These are phyloP conservation scores for Coniferiporia sulphurascens DNA, from an alignment of 1,284 basidiomycete species.

Conservation along the genomic window DNA sequence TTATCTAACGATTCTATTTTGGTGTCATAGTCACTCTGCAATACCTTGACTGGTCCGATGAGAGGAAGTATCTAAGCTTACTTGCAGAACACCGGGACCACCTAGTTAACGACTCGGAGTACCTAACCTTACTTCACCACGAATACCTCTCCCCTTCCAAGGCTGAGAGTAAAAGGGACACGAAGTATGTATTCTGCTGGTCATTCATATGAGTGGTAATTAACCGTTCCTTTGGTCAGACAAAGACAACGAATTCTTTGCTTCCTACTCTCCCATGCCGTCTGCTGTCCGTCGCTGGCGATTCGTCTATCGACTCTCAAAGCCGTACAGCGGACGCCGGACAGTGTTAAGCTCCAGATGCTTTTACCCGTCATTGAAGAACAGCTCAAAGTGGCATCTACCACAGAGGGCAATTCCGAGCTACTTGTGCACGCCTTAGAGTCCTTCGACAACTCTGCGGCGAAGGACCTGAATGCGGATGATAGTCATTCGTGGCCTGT, in stretches of 20 bases:
- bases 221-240: constrained; percentile 34
- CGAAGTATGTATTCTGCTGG: constrained; percentile 41
- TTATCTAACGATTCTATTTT: constrained; percentile 13
- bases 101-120: constrained; percentile 63
- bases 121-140: constrained; percentile 61
- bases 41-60: constrained; percentile 73
- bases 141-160: constrained; percentile 46
- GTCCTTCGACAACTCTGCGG: constrained; percentile 48
- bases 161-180: constrained; percentile 58
- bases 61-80: constrained; percentile 59
- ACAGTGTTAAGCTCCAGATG: constrained; percentile 59
- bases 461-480: constrained; percentile 42
- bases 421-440: constrained; percentile 38
- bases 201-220: not conserved
- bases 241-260: constrained; percentile 75
- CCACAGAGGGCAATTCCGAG: constrained; percentile 8
- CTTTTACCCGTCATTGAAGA: constrained; percentile 57
- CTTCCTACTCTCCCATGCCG: constrained; percentile 80
- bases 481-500: constrained; percentile 43
- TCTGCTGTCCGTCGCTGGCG: constrained; percentile 48
- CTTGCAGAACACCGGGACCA: constrained; percentile 56
- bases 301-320: constrained; percentile 57
- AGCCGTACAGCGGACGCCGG: constrained; percentile 56
- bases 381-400: constrained; percentile 32
- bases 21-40: constrained; percentile 55